phyloP scores from a whole-genome alignment of 495 filamentous ascomycete species.

The Xylaria acuta region DNA sequence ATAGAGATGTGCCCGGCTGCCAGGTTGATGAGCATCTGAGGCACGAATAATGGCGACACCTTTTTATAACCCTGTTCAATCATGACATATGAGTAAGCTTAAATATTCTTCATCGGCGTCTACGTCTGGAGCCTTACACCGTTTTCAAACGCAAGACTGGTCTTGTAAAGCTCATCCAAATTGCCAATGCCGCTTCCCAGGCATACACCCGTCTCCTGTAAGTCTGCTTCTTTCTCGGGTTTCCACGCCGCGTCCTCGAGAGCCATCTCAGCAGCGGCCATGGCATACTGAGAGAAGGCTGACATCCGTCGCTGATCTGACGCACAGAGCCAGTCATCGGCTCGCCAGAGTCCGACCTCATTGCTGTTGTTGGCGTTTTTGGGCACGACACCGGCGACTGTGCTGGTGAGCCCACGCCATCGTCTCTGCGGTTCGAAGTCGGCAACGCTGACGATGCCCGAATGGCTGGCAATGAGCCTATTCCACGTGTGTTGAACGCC shows the following conservation, averaged over 20 bases:
- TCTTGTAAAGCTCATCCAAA: constrained; percentile 85
- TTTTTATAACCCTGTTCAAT: constrained; percentile 79
- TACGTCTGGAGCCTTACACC: constrained; percentile 58
- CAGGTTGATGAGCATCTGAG: constrained; percentile 90
- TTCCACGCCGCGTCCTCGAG: constrained; percentile 83
- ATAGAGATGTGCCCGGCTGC: constrained; percentile 95
- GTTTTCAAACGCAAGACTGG: constrained; percentile 75
- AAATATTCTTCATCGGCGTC: constrained; percentile 1
- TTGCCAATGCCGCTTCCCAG: constrained; percentile 97
- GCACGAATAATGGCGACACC: constrained; percentile 90
- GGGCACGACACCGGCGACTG: constrained; percentile 84
- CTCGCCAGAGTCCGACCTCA: constrained; percentile 62
- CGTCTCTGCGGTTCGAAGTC: constrained; percentile 55
- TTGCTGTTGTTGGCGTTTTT: constrained; percentile 14
- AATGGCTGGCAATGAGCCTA: constrained; percentile 76
- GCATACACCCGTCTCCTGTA: constrained; percentile 83
- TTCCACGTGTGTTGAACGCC: constrained; percentile 81
- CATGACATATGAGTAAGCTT: neutral
- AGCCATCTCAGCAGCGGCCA: constrained; percentile 87
- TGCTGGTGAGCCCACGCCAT: constrained; percentile 77
- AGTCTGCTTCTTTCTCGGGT: constrained; percentile 64
- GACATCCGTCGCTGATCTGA: constrained; percentile 86
- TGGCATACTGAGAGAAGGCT: constrained; percentile 87
- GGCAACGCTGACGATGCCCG: constrained; percentile 76
- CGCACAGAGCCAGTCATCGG: constrained; percentile 75